phyloP scores from a whole-genome alignment of 116 monocot species.

The Zostera marina region DNA sequence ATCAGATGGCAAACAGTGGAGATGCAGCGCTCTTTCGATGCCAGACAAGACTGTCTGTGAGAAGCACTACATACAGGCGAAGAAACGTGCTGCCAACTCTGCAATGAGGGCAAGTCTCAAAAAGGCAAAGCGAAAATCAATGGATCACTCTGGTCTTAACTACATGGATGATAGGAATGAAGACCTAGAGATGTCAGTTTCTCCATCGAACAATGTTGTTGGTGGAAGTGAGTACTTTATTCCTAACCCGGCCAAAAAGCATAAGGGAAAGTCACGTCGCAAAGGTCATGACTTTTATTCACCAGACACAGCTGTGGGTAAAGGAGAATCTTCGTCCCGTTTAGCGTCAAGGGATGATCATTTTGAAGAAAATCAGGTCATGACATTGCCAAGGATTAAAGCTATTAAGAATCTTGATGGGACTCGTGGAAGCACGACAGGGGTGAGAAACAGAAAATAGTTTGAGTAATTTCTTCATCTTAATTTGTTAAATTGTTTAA shows the following conservation, averaged over 20 bases:
- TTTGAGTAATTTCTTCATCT: neutral
- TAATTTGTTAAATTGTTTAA: slow-evolving; percentile 1
- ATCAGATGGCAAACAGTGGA: slow-evolving; percentile 98
- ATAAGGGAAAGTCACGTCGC: slow-evolving; percentile 20
- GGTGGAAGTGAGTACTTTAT: slow-evolving; percentile 14
- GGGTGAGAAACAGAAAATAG: slow-evolving; percentile 15
- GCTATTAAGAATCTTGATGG: slow-evolving; percentile 16
- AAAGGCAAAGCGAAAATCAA: slow-evolving; percentile 32
- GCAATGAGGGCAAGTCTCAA: slow-evolving; percentile 61
- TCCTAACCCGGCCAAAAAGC: slow-evolving; percentile 18
- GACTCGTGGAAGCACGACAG: slow-evolving; percentile 11
- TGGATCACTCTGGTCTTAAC: slow-evolving; percentile 7
- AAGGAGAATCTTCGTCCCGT: slow-evolving; percentile 4
- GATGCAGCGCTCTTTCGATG: slow-evolving; percentile 93
- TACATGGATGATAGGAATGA: slow-evolving; percentile 17
- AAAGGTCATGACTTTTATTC: slow-evolving; percentile 21
- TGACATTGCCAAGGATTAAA: slow-evolving; percentile 14
- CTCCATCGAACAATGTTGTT: slow-evolving; percentile 17
- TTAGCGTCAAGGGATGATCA: slow-evolving; percentile 8
- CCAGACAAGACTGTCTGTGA: slow-evolving; percentile 98
- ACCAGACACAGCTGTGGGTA: neutral
- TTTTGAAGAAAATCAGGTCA: slow-evolving; percentile 14
- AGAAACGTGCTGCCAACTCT: slow-evolving; percentile 84
- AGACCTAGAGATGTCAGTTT: slow-evolving; percentile 20
- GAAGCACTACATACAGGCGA: slow-evolving; percentile 97